Evolutionary conservation across 106 monocot genomes (phyloP), one percentile per base, ranked within the genome.

Genomic region (Dendrobium huoshanense): DNA sequence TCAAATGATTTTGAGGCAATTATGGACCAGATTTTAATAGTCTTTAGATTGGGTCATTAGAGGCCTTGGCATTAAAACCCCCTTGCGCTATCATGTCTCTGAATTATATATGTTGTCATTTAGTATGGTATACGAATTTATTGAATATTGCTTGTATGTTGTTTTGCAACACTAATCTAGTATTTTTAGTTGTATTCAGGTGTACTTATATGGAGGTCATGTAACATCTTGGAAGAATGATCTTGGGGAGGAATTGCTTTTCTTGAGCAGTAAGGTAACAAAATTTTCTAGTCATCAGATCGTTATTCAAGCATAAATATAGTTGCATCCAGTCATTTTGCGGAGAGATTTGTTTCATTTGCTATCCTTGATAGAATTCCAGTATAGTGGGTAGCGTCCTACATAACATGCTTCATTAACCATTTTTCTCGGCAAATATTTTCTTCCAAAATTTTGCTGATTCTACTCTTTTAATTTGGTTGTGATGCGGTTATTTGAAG

Each of bases 191-290:
- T 22, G 48, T 77, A 11, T 72, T 41, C 82, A 89, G 92, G 86
- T 92, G 24, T 89, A 92, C 75, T 79, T 92, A 45, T 89, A 79
- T 81, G 89, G 92, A 19, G 92, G 83, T 72, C 92, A 92, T 9
- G 89, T 92, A 64, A 92, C 87, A 27, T 92, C 92, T 42, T 92
- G 92, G 92, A 92, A 92, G 84, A 89, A 86, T 84, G 87, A 92
- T 29, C 84, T 76, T 79, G 87, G 86, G 3, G 89, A 89, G 48
- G 92, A 92, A 75, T 80, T 92, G 58, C 89, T 92, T 79, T 92
- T 89, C 73, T 25, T 84, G 68, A 92, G 89, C 82, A 92, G 80
- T 73, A 89, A 89, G 92, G 92, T 92, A 84, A 18, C 17, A 4
- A 55, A 44, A 27, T 70, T 78, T 79, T 68, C 13, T 67, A 86